Base-by-base conservation (phyloP, 1,284 basidiomycete species). In the Sphaerobolus stellatus region DNA sequence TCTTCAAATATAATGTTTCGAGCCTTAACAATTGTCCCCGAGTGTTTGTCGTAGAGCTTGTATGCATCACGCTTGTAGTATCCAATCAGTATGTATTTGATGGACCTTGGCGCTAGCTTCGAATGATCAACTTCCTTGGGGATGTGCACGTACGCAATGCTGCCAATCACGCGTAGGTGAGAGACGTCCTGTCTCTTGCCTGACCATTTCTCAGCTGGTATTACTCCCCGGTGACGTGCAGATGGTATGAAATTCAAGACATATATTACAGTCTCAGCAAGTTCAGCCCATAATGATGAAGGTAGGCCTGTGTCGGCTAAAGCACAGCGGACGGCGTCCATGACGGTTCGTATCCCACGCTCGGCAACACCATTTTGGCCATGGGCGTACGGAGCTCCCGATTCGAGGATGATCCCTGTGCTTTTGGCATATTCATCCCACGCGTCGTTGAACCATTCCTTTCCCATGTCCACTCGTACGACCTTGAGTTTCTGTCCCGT, bases 141-240 rank as follows among this genome's bases (percentile, higher is more conserved):
- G n/a, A 68, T 58, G 36, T 69, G 65, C 25, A 69, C 67, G 63
- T 68, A 73, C 8, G 69, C 67, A 36, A 61, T 61, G 46, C 68
- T 75, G 5, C 71, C 67, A 63, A 68, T 73, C 1, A 64, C 61
- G 1, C 61, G 55, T 9, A 72, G 60, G 47, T 66, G 59, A 2
- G 63, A 62, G 22, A 71, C 52, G 38, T 67, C 46, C 1, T 68
- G 70, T 45, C 67, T 68, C 1, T 11, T 20, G 7, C 59, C 57
- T 52, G 34, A 20, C 43, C 54, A 22, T 5, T 18, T 27, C 16
- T 33, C 24, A 31, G 56, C 49, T 20, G 43, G 24, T 9, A 48
- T 1, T 28, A 50, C 28, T 24, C 54, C 31, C 27, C 50, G 41
- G 25, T 44, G 40, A 36, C 52, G 51, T 29, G 51, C 30, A 36